Evolutionary conservation across 73 alveolate genomes (phyloP).

Genomic region (Stentor roeselii): DNA sequence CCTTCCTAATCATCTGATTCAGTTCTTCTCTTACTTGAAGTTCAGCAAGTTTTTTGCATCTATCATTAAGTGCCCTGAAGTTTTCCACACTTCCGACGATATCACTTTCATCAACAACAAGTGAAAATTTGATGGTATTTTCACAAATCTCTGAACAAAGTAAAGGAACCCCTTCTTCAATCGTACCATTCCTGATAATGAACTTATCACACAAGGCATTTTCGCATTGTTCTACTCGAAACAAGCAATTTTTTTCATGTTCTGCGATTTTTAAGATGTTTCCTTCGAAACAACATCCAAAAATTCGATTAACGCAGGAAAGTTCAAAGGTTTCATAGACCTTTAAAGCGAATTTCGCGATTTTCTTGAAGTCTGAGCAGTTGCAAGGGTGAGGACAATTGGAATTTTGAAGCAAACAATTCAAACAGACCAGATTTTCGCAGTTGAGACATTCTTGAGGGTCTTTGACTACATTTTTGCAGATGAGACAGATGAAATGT

Average conservation of each 20-base stretch:
- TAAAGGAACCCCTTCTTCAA: background rate
- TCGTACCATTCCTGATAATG: background rate
- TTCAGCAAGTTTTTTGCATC: background rate
- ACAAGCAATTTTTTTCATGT: constrained; percentile 2
- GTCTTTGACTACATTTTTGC: background rate
- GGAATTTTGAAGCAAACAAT: background rate
- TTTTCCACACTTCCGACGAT: background rate
- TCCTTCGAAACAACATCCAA: background rate
- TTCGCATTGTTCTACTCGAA: background rate
- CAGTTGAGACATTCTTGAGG: background rate
- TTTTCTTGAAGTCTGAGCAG: background rate
- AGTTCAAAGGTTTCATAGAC: background rate
- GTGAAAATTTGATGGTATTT: background rate
- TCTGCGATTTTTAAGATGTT: background rate
- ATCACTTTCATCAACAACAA: background rate
- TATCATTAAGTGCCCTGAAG: background rate
- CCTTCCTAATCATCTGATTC: background rate
- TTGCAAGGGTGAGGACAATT: background rate
- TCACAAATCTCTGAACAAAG: constrained; percentile 3
- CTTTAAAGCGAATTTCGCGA: background rate
- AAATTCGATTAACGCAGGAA: background rate
- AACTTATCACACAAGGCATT: background rate
- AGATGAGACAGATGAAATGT: constrained; percentile 11
- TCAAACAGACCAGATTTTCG: background rate
- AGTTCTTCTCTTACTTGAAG: background rate